Base-by-base conservation (phyloP, 768 basidiomycete species). In the Atractiella rhizophila region DNA sequence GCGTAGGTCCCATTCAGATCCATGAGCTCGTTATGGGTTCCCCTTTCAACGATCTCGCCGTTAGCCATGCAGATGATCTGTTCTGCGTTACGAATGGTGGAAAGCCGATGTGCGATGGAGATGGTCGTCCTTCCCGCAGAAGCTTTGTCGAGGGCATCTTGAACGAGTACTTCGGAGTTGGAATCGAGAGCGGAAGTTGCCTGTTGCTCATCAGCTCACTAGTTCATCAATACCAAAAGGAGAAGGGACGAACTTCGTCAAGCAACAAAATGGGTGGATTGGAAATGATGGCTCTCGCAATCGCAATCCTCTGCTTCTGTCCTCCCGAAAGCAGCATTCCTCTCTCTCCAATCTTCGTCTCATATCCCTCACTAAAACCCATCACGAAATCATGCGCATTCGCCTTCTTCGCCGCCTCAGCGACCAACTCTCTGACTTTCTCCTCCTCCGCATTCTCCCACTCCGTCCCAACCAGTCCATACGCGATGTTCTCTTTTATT, bases 1-100 rank as follows among this genome's bases (percentile, higher is more conserved):
- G n/a, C n/a, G n/a, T n/a, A n/a, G n/a, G n/a, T n/a, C n/a, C n/a
- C n/a, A n/a, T n/a, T n/a, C 20, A 43, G 37, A 15, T 7, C 21
- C 6, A 40, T 13, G 5, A 51, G 40, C 37, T 54, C 48, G 23
- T 20, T 24, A 31, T 54, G 52, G 9, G 43, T 48, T 0, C 82
- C 82, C 44, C 69, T 68, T 58, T 94, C 88, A 28, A 76, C 64
- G 33, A 96, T 74, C 53, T 73, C 70, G 4, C 88, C 86, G 53
- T 91, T 76, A 50, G 78, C 77, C 44, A 96, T 70, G 20, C 91
- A 83, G 37, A 88, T 61, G 52, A 96, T 91, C 41, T 79, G 80
- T 54, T 71, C 69, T 35, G 67, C 64, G 41, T 65, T 62, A 43
- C 66, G 63, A 49, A 71, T 68, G 5, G 70, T 73, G 51, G 68